A percentile compares a stretch with the other conserved stretches of the same genome.
These are phyloP conservation scores for Fusarium oxysporum DNA, from an alignment of 2,329 filamentous ascomycete species.

Conservation along the genomic window DNA sequence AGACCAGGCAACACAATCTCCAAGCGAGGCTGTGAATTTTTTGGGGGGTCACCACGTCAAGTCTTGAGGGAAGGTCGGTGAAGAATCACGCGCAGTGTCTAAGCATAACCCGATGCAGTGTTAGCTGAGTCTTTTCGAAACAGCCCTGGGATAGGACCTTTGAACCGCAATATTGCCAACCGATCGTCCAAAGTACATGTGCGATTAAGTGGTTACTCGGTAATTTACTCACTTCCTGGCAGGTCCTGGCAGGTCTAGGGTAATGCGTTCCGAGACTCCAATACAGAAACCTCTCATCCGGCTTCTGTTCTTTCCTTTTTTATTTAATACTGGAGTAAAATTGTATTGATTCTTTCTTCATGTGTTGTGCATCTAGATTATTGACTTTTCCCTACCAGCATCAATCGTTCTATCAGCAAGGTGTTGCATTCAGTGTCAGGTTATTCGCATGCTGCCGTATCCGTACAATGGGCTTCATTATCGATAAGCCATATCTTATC, in stretches of 20 bases:
- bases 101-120: neutral
- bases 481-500: neutral
- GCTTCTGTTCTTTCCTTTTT: too few relatives aligned
- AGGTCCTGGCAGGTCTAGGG: neutral
- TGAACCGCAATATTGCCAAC: too few relatives aligned
- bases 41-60: rapidly evolving
- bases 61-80: neutral
- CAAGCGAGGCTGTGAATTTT: rapidly evolving
- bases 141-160: neutral
- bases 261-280: neutral
- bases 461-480: neutral
- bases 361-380: too few relatives aligned
- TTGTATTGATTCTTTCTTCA: too few relatives aligned
- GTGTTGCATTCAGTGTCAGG: too few relatives aligned
- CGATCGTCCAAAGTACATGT: too few relatives aligned
- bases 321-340: too few relatives aligned
- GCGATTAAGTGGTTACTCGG: neutral
- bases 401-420: too few relatives aligned
- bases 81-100: too few relatives aligned
- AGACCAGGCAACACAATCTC: neutral
- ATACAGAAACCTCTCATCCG: too few relatives aligned
- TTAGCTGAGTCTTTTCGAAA: rapidly evolving
- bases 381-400: too few relatives aligned
- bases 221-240: rapidly evolving
- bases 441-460: too few relatives aligned